Evolutionary conservation across 805 yeast genomes (phyloP).

Genomic region (Ogataea nonfermentans): DNA sequence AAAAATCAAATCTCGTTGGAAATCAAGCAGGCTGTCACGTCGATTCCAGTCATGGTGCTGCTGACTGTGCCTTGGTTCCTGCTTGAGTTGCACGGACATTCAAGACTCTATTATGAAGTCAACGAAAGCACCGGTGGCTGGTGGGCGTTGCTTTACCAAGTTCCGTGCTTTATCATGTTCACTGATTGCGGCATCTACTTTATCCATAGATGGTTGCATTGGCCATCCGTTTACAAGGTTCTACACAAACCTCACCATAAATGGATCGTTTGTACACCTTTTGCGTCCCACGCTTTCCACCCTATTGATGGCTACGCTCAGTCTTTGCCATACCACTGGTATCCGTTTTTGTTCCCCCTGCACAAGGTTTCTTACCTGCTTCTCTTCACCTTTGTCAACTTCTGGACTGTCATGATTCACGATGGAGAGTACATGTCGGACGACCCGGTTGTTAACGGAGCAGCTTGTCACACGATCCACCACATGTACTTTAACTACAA

Average conservation of each 20-base stretch:
- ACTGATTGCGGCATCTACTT: conserved; percentile 92
- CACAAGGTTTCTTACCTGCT: conserved; percentile 81
- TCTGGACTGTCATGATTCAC: conserved; percentile 98
- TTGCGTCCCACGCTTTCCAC: conserved; percentile 98
- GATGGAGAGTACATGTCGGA: conserved; percentile 95
- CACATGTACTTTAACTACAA: conserved; percentile 96
- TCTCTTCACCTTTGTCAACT: conserved; percentile 86
- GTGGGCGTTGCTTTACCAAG: conserved; percentile 61
- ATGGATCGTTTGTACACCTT: conserved; percentile 98
- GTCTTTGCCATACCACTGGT: conserved; percentile 89
- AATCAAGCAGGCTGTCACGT: conserved; percentile 68
- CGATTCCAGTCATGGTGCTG: conserved; percentile 87
- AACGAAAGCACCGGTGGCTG: conserved; percentile 66
- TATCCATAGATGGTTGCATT: conserved; percentile 90
- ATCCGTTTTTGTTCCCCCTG: conserved; percentile 88
- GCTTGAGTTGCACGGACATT: conserved; percentile 78
- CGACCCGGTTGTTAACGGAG: conserved; percentile 93
- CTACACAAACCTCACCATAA: conserved; percentile 98
- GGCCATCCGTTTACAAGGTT: conserved; percentile 82
- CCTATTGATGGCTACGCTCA: conserved; percentile 96
- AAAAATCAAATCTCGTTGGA: conserved; percentile 91
- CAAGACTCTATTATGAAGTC: conserved; percentile 68
- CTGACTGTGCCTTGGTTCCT: conserved; percentile 90
- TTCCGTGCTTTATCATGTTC: conserved; percentile 80
- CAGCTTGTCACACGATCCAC: conserved; percentile 97